These are phyloP conservation scores for Gynostemma pentaphyllum DNA, from an alignment of 306 rosid species.

Conservation along the genomic window DNA sequence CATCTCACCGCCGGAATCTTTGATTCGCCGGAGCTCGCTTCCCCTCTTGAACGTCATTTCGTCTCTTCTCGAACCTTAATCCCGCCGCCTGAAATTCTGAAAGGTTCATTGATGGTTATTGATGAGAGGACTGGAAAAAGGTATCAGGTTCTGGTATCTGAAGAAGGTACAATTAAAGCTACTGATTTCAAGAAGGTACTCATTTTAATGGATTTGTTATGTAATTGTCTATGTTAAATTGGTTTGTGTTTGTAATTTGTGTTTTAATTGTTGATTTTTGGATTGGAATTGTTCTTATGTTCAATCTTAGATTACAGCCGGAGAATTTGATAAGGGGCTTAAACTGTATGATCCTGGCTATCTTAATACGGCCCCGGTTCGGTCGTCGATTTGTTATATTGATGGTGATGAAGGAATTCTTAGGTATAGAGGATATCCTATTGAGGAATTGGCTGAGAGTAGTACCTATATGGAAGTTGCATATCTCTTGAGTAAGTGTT, in stretches of 20 bases:
- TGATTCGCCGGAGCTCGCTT: conserved; percentile 18
- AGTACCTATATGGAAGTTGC: conserved; percentile 73
- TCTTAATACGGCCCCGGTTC: conserved; percentile 82
- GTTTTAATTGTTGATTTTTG: background rate
- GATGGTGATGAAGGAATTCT: conserved; percentile 91
- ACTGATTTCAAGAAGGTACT: conserved; percentile 67
- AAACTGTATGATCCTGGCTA: conserved; percentile 89
- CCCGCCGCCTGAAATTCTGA: conserved; percentile 30
- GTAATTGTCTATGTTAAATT: background rate
- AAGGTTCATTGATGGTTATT: conserved; percentile 46
- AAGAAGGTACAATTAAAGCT: conserved; percentile 64
- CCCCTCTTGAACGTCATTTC: conserved; percentile 26
- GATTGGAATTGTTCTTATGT: background rate
- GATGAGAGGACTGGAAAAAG: conserved; percentile 66
- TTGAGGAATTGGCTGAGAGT: conserved; percentile 81
- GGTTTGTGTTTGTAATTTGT: background rate
- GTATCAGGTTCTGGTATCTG: conserved; percentile 45
- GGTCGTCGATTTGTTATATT: conserved; percentile 65
- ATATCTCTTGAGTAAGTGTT: conserved; percentile 65
- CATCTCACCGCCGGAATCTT: conserved; percentile 36
- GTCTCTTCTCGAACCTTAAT: conserved; percentile 28
- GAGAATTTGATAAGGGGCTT: conserved; percentile 68
- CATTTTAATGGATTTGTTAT: background rate
- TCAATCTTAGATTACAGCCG: conserved; percentile 32
- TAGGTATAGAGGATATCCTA: conserved; percentile 78